Percentiles rank a stretch among this genome's conserved stretches.
phyloP scores from a whole-genome alignment of 441 rosid species.

The Gossypium laxum region DNA sequence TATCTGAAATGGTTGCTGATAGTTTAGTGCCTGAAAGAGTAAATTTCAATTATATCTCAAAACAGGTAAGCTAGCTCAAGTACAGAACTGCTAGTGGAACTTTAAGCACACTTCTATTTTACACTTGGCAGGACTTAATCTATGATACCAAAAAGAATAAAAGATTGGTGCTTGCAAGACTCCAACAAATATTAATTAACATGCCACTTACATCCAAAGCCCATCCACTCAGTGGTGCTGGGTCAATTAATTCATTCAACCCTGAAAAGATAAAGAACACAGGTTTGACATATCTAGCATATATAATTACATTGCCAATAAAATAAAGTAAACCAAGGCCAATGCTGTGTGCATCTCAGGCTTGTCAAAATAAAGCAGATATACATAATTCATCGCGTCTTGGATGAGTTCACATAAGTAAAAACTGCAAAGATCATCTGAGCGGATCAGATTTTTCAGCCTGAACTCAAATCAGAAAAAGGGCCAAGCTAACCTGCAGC shows the following conservation, averaged over 20 bases:
- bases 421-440: background rate
- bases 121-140: background rate
- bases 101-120: background rate
- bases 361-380: background rate
- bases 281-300: background rate
- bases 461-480: conserved; percentile 3
- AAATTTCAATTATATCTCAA: background rate
- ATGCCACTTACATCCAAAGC: conserved; percentile 16
- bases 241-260: conserved; percentile 8
- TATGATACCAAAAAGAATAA: background rate
- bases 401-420: background rate
- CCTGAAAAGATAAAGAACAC: conserved; percentile 8
- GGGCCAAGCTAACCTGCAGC: conserved; percentile 16
- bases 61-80: background rate
- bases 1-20: conserved; percentile 11
- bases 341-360: background rate
- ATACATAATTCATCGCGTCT: background rate
- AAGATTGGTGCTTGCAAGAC: background rate
- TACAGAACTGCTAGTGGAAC: background rate
- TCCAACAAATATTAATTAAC: background rate
- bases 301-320: background rate
- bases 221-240: background rate
- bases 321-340: conserved; percentile 7
- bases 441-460: background rate
- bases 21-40: conserved; percentile 14